Evolutionary conservation across 345 rosid species (phyloP).

Genomic region (Dipteronia sinensis): DNA sequence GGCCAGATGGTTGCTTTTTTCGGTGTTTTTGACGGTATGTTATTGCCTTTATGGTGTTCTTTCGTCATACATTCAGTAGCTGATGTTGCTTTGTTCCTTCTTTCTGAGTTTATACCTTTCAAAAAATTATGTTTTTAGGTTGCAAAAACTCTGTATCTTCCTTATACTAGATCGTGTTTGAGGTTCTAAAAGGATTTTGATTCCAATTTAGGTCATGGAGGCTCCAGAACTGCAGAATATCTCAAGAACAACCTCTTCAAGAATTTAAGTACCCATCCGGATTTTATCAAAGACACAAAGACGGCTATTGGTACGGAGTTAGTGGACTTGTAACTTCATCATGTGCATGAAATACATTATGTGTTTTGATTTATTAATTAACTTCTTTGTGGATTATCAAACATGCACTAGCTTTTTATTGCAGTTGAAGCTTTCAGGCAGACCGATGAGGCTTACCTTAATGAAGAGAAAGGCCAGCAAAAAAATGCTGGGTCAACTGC

Average conservation of each 20-base stretch:
- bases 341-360: background rate
- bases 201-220: conserved; percentile 45
- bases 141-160: background rate
- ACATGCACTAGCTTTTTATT: conserved; percentile 10
- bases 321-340: background rate
- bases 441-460: conserved; percentile 48
- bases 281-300: conserved; percentile 43
- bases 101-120: background rate
- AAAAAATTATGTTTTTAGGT: background rate
- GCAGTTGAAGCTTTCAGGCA: conserved; percentile 50
- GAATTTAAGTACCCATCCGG: conserved; percentile 49
- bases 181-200: conserved; percentile 10
- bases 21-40: conserved; percentile 65
- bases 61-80: background rate
- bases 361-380: background rate
- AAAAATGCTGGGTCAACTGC: conserved; percentile 65
- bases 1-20: conserved; percentile 64
- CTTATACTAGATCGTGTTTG: background rate
- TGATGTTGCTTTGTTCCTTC: background rate
- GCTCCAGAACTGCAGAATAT: conserved; percentile 54
- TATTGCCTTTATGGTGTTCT: background rate
- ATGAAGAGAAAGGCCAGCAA: conserved; percentile 42
- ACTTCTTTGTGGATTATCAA: conserved; percentile 3
- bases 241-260: conserved; percentile 50
- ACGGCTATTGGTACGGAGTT: conserved; percentile 47